Conservation (phyloP, 129 eudicot species). For the Daucus carota region DH1_v3.0 NC_030386.2:3520001-3520500, state of each 20-base stretch:
- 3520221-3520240: background rate
- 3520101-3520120: slow-evolving; percentile 61
- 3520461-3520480: no score
- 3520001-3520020: slow-evolving; percentile 62
- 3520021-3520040: slow-evolving; percentile 49
- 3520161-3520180: slow-evolving; percentile 84
- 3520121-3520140: slow-evolving; percentile 81
- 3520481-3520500: no score
- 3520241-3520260: background rate
- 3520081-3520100: slow-evolving; percentile 63
- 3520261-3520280: background rate
- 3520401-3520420: no score
- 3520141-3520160: slow-evolving; percentile 67
- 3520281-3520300: background rate
- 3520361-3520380: background rate
- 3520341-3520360: background rate
- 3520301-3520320: background rate
- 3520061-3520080: slow-evolving; percentile 54
- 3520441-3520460: background rate
- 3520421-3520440: background rate
- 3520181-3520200: slow-evolving; percentile 52
- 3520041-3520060: slow-evolving; percentile 48
- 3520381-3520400: no score
- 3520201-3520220: slow-evolving; percentile 22
- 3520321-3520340: background rate